phyloP scores from a whole-genome alignment of 148 eudicot genomes.

The Pouteria glomerata region DNA sequence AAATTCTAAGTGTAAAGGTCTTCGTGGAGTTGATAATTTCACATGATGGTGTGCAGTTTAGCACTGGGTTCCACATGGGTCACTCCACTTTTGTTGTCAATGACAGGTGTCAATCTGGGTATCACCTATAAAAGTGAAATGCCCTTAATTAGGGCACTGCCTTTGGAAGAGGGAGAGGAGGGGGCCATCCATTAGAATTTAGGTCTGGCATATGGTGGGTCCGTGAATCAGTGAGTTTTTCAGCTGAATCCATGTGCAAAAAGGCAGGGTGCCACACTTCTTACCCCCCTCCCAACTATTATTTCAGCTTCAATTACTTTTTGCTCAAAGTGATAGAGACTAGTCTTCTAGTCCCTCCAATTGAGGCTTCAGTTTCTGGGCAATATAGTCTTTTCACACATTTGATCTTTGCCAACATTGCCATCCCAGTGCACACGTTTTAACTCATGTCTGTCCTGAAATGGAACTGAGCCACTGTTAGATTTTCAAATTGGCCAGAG shows the following conservation, averaged over 20 bases:
- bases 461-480: not conserved
- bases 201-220: constrained; percentile 11
- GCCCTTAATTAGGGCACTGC: not conserved
- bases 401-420: not conserved
- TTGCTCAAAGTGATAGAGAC: constrained; percentile 10
- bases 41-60: constrained; percentile 16
- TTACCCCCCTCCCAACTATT: not conserved
- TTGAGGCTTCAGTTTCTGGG: constrained; percentile 14
- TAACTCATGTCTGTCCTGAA: constrained; percentile 13
- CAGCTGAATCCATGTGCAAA: constrained; percentile 23
- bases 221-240: constrained; percentile 1
- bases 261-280: not conserved
- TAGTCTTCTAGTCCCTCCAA: not conserved
- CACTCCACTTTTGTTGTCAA: constrained; percentile 12
- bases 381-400: not conserved
- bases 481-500: not conserved
- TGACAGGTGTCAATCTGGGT: not conserved
- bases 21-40: constrained; percentile 23
- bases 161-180: not conserved
- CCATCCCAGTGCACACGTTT: not conserved
- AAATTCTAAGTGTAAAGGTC: constrained; percentile 15
- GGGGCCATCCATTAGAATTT: not conserved
- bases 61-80: constrained; percentile 6
- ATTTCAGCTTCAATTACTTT: constrained; percentile 10
- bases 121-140: not conserved